Evolutionary conservation across 176 grass and related monocot species (phyloP).

Genomic region (Aegilops speltoides): DNA sequence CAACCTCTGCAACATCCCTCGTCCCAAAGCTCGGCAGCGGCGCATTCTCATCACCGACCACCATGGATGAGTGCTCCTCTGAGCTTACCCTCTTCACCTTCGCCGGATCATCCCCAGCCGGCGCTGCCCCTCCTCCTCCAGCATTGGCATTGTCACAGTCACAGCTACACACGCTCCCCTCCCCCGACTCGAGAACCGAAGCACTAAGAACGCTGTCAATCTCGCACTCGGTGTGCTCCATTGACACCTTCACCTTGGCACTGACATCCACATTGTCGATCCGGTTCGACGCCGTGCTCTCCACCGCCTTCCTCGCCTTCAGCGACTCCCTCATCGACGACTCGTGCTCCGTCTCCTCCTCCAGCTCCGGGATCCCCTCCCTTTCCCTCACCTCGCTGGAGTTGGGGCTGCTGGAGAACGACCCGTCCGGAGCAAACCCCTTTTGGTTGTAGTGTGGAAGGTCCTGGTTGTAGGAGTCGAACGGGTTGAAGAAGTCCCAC

Average conservation of each 20-base stretch:
- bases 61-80: constrained; percentile 42
- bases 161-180: constrained; percentile 48
- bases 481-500: constrained; percentile 90
- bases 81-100: constrained; percentile 51
- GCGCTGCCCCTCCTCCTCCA: neutral
- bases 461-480: constrained; percentile 63
- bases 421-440: constrained; percentile 18
- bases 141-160: constrained; percentile 25
- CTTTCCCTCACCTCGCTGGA: constrained; percentile 85
- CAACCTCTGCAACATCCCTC: constrained; percentile 63
- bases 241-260: constrained; percentile 40
- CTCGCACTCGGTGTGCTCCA: constrained; percentile 33
- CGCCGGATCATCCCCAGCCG: neutral
- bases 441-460: constrained; percentile 32
- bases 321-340: constrained; percentile 41
- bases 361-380: constrained; percentile 90
- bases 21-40: constrained; percentile 33
- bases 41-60: constrained; percentile 35
- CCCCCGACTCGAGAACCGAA: constrained; percentile 33
- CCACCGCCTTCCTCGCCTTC: constrained; percentile 50
- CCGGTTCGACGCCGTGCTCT: constrained; percentile 43
- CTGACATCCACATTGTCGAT: constrained; percentile 33
- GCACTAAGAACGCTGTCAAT: constrained; percentile 39
- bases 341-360: constrained; percentile 89
- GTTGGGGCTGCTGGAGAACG: constrained; percentile 70